Evolutionary conservation across 139 green algal species (phyloP).

Genomic region (Chlamydomonas schloesseri): DNA sequence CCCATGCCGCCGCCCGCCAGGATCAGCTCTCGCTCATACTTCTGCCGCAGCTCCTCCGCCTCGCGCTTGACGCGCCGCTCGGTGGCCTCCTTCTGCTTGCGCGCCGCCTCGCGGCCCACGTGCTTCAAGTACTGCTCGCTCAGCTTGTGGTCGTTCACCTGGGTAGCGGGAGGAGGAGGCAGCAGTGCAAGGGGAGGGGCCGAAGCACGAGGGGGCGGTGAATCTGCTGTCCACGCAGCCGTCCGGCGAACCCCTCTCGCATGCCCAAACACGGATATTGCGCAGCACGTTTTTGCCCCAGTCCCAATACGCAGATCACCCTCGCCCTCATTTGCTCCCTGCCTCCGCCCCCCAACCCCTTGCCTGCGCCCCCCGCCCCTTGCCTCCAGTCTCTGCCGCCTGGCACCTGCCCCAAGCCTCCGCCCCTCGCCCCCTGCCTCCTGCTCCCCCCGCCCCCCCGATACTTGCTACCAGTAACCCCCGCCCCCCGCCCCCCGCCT

Average conservation of each 20-base stretch:
- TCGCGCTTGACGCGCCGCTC: neutral
- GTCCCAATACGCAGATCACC: too few relatives aligned
- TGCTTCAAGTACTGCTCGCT: constrained; percentile 75
- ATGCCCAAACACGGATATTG: too few relatives aligned
- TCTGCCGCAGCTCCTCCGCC: too few relatives aligned
- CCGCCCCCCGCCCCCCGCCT: too few relatives aligned
- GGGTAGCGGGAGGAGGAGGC: too few relatives aligned
- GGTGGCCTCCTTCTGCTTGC: neutral
- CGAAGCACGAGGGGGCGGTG: neutral
- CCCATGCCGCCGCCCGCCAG: neutral
- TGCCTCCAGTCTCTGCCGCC: too few relatives aligned
- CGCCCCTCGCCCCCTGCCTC: neutral
- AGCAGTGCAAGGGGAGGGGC: neutral
- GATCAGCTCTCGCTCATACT: neutral
- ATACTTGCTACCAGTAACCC: too few relatives aligned
- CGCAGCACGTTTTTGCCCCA: too few relatives aligned
- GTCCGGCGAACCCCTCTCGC: too few relatives aligned
- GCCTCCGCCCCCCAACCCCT: neutral
- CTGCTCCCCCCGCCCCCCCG: neutral
- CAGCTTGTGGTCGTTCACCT: constrained; percentile 68
- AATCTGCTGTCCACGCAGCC: neutral
- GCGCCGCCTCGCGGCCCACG: constrained; percentile 24
- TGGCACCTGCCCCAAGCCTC: neutral
- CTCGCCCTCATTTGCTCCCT: too few relatives aligned
- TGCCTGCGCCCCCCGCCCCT: too few relatives aligned